Evolutionary conservation across 371 early-diverging fungal species (phyloP).

Genomic region (Capillidium rhysosporum): DNA sequence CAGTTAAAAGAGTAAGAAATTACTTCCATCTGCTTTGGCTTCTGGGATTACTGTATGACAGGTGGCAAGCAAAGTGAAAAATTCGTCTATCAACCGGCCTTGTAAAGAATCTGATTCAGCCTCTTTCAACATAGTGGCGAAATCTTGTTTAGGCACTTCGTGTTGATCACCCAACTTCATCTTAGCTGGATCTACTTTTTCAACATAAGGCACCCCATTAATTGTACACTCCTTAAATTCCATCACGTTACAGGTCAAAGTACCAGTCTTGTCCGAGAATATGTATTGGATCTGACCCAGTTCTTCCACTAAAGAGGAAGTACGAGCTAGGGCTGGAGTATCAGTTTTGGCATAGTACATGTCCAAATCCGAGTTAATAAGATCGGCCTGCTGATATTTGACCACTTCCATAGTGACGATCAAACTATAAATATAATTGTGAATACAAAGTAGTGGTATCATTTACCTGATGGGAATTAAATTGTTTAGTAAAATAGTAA

Average conservation of each 20-base stretch:
- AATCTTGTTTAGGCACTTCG: constrained; percentile 1
- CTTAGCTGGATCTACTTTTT: constrained; percentile 50
- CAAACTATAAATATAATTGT: constrained; percentile 71
- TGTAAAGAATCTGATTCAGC: not conserved
- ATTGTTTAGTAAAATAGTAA: constrained; percentile 92
- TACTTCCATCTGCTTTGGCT: constrained; percentile 17
- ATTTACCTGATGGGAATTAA: too few relatives aligned
- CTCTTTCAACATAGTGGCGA: not conserved
- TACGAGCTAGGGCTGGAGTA: constrained; percentile 55
- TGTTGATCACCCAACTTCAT: not conserved
- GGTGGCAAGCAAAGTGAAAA: constrained; percentile 68
- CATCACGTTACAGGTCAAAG: constrained; percentile 93
- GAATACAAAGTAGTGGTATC: too few relatives aligned
- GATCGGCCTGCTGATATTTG: constrained; percentile 50
- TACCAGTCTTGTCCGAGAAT: constrained; percentile 87
- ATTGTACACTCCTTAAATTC: constrained; percentile 71
- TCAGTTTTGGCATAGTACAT: constrained; percentile 39
- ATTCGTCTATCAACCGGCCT: constrained; percentile 23
- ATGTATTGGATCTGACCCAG: constrained; percentile 68
- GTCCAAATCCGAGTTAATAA: constrained; percentile 54
- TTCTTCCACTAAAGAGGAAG: constrained; percentile 89
- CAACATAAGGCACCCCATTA: constrained; percentile 60
- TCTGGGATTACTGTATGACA: constrained; percentile 92
- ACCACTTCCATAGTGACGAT: constrained; percentile 86
- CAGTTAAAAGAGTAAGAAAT: too few relatives aligned